Base-by-base conservation (phyloP, 441 rosid genomes). In the Eutrema salsugineum region DNA sequence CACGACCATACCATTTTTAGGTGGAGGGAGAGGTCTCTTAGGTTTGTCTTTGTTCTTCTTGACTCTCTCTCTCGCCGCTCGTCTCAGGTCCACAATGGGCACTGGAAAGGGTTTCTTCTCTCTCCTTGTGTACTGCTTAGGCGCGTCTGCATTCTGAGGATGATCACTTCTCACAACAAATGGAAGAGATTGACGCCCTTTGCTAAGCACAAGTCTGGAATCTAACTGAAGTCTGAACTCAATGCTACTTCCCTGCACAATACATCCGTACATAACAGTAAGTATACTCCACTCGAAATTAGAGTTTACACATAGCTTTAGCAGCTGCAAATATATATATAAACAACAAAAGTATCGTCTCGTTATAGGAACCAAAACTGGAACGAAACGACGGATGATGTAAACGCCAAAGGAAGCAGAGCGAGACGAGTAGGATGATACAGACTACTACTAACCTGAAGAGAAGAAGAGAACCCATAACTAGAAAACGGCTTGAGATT, bases 101-200 rank as follows among this genome's bases (percentile, higher is more conserved):
- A 78, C 68, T 1, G 91, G 94, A 74, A 94, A 94, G 24, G 97
- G 99, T 74, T 94, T 94, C 84, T 90, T 94, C 83, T 91, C 96
- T 73, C 88, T 86, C 74, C 73, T 91, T n/a, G 91, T 77, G 77
- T 87, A 87, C 30, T 75, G 61, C 65, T 82, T 84, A 66, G 97
- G 99, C 19, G 87, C 84, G 78, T 94, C 99, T 11, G 88, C 85
- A 82, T 94, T 94, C 77, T 94, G 99, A 46, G 97, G 93, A 80
- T 79, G 62, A 48, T 87, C 88, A 28, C 70, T 83, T 62, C 83
- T 83, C 57, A 87, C 75, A 28, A 80, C 73, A 62, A 83, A 55
- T 47, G 80, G 61, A 56, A 62, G 66, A 17, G 73, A 54, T 46
- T 53, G 83, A 68, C 46, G 28, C 55, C 64, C 56, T 80, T 80